Evolutionary conservation across 257 asterid genomes (phyloP).

Genomic region (Forsythia suspensa): DNA sequence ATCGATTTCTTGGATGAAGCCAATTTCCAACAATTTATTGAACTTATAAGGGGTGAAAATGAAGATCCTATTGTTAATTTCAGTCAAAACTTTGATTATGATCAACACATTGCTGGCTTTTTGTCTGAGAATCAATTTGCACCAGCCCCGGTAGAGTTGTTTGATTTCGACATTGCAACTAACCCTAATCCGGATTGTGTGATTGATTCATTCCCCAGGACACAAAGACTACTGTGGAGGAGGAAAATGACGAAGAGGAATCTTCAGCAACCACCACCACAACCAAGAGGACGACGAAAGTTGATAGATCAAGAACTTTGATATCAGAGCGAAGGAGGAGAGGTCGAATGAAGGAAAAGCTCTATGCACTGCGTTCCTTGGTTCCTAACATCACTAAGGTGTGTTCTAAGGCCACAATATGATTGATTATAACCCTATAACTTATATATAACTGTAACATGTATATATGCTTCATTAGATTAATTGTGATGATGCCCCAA

Average conservation of each 20-base stretch:
- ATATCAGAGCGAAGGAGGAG: slow-evolving; percentile 75
- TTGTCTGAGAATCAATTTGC: slow-evolving; percentile 14
- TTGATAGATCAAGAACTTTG: slow-evolving; percentile 63
- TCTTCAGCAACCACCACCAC: slow-evolving; percentile 34
- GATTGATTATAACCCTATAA: too few species aligned
- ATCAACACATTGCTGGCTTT: slow-evolving; percentile 20
- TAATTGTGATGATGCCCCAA: too few species aligned
- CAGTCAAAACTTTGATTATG: slow-evolving; percentile 29
- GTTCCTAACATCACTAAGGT: slow-evolving; percentile 91
- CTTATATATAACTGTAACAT: too few species aligned
- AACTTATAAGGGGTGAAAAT: slow-evolving; percentile 42
- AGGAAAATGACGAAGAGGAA: slow-evolving; percentile 32
- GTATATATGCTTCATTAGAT: too few species aligned
- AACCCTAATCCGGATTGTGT: slow-evolving; percentile 5
- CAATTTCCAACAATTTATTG: slow-evolving; percentile 47
- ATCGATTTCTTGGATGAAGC: slow-evolving; percentile 60
- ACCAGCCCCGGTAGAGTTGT: slow-evolving; percentile 30
- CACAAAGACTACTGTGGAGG: slow-evolving; percentile 14
- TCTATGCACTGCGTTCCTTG: slow-evolving; percentile 72
- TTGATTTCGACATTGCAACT: slow-evolving; percentile 28
- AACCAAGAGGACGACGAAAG: slow-evolving; percentile 25
- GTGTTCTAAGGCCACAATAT: not conserved
- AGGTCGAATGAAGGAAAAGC: slow-evolving; percentile 87
- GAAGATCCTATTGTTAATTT: slow-evolving; percentile 29
- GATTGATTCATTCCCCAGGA: slow-evolving; percentile 6